phyloP scores from a whole-genome alignment of 345 rosid species.

The Sapria himalayana region DNA sequence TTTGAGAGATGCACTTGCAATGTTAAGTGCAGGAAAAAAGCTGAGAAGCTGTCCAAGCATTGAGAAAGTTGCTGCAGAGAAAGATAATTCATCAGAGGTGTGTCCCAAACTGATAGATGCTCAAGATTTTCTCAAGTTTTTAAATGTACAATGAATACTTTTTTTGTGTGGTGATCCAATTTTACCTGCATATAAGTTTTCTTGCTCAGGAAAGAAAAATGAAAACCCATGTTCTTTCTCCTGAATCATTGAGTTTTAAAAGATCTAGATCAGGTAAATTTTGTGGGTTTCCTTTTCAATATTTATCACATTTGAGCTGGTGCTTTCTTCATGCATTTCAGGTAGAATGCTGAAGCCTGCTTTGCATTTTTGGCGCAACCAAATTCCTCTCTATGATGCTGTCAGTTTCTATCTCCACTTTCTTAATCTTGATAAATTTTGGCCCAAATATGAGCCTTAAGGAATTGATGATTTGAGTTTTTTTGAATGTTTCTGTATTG shows the following conservation, averaged over 20 bases:
- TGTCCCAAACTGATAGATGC: no score
- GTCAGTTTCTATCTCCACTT: no score
- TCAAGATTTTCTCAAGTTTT: no score
- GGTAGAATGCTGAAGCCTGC: constrained; percentile 60
- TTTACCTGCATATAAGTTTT: constrained; percentile 5
- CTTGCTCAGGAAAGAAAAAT: constrained; percentile 4
- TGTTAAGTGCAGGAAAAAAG: constrained; percentile 3
- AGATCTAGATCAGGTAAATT: constrained; percentile 39
- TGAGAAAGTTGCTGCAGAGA: neutral
- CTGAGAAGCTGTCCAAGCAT: constrained; percentile 1
- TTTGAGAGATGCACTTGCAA: no score
- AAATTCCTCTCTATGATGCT: constrained; percentile 52
- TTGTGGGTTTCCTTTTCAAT: neutral
- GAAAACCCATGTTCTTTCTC: constrained; percentile 10
- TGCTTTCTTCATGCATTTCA: constrained; percentile 15
- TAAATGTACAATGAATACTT: no score
- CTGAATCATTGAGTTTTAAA: constrained; percentile 22
- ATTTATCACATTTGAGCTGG: neutral
- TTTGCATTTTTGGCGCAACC: constrained; percentile 70
- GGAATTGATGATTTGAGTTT: no score
- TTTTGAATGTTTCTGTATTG: no score
- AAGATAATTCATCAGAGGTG: constrained; percentile 7
- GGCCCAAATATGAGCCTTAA: no score
- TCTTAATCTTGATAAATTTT: no score
- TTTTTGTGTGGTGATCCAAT: neutral